These are phyloP conservation scores for Spathaspora hagerdaliae DNA, from an alignment of 805 yeast genomes.

Conservation along the genomic window DNA sequence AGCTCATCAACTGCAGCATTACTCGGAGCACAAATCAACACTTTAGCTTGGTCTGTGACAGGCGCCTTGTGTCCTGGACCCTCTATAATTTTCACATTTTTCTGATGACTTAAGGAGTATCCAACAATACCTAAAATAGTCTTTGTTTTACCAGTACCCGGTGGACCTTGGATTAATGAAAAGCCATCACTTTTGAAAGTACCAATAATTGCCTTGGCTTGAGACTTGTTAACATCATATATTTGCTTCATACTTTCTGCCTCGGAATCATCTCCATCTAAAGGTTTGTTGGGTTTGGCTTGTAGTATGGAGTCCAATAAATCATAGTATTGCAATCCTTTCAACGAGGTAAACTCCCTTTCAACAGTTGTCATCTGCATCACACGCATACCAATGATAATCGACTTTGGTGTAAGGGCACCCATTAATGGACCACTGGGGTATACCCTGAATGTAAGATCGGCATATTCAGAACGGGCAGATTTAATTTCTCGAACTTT, in stretches of 20 bases:
- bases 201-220: slow-evolving; percentile 83
- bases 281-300: slow-evolving; percentile 57
- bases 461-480: slow-evolving; percentile 62
- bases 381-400: slow-evolving; percentile 64
- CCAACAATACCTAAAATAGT: slow-evolving; percentile 93
- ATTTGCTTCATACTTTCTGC: slow-evolving; percentile 40
- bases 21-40: slow-evolving; percentile 94
- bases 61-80: slow-evolving; percentile 22
- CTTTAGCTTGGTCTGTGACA: slow-evolving; percentile 38
- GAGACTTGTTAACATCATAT: slow-evolving; percentile 77
- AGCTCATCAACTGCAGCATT: slow-evolving; percentile 98
- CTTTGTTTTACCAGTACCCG: slow-evolving; percentile 98
- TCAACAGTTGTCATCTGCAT: slow-evolving; percentile 90
- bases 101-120: slow-evolving; percentile 48
- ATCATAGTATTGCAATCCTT: slow-evolving; percentile 80
- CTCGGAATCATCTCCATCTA: slow-evolving; percentile 25
- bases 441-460: slow-evolving; percentile 67
- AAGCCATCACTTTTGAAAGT: slow-evolving; percentile 70
- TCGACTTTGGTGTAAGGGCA: slow-evolving; percentile 58
- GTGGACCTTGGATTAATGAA: slow-evolving; percentile 95
- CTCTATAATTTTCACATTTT: slow-evolving; percentile 14
- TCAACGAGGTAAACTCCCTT: slow-evolving; percentile 83
- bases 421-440: slow-evolving; percentile 51
- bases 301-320: slow-evolving; percentile 59
- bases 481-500: slow-evolving; percentile 71